A percentile compares a stretch with the other conserved stretches of the same genome.
These are phyloP conservation scores for Gossypium rotundifolium DNA, from an alignment of 345 rosid genomes.

Conservation along the genomic window DNA sequence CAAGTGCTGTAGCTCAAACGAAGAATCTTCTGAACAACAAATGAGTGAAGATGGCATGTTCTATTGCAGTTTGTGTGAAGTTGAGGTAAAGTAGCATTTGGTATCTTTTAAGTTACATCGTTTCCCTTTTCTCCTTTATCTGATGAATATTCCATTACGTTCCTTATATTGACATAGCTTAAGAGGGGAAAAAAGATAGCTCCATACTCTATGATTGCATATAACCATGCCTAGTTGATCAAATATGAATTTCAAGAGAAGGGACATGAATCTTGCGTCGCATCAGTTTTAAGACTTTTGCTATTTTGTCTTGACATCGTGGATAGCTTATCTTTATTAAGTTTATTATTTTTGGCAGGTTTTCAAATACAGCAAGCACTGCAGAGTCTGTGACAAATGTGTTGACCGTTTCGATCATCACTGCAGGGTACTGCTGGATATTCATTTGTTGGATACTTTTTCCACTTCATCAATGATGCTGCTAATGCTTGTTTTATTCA, in stretches of 20 bases:
- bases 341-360: conserved; percentile 44
- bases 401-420: conserved; percentile 93
- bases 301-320: too few species aligned
- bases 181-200: too few species aligned
- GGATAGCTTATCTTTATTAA: conserved; percentile 3
- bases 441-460: conserved; percentile 4
- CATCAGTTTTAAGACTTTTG: too few species aligned
- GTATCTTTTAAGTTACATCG: neutral
- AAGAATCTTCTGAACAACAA: conserved; percentile 63
- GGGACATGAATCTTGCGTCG: too few species aligned
- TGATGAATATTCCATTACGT: neutral
- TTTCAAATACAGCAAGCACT: conserved; percentile 94
- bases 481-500: conserved; percentile 14
- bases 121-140: neutral
- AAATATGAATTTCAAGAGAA: too few species aligned
- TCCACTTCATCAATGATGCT: neutral
- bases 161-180: neutral
- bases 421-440: conserved; percentile 65
- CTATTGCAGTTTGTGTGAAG: conserved; percentile 95
- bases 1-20: conserved; percentile 43
- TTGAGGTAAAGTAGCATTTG: conserved; percentile 55
- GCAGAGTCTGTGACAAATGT: conserved; percentile 96
- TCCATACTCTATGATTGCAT: too few species aligned
- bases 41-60: conserved; percentile 95
- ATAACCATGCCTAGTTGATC: too few species aligned